Conservation (phyloP, 257 asterid species). For the Nicotiana attenuata region DNA sequence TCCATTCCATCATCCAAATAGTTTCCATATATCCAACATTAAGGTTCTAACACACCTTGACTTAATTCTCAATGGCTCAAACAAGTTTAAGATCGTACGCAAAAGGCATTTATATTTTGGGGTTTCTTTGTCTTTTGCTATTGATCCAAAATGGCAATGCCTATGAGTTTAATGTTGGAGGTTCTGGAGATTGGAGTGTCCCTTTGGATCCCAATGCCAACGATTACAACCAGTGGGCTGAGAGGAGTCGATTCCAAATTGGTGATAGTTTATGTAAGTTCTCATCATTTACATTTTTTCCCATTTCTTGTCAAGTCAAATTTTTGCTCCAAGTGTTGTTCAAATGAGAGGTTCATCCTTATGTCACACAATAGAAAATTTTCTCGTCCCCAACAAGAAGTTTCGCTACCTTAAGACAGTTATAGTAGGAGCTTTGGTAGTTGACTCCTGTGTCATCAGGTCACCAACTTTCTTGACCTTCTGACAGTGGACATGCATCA, state of each 20-base stretch:
- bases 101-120: constrained; percentile 17
- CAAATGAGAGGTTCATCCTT: neutral
- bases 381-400: neutral
- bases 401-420: neutral
- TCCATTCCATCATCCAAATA: neutral
- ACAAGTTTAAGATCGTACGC: neutral
- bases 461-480: too few species aligned
- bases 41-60: neutral
- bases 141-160: constrained; percentile 38
- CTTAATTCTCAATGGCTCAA: constrained; percentile 35
- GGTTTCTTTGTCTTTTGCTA: constrained; percentile 28
- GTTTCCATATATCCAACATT: neutral
- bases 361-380: neutral
- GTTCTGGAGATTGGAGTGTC: constrained; percentile 48
- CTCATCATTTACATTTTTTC: neutral
- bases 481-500: too few species aligned
- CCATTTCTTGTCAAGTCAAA: neutral
- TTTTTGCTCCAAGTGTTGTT: neutral
- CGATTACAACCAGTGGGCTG: neutral
- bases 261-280: neutral
- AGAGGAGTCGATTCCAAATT: neutral
- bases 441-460: neutral
- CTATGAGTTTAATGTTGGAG: constrained; percentile 65
- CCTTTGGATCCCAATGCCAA: constrained; percentile 50
- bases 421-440: neutral